A percentile compares a stretch with the other conserved stretches of the same genome.
phyloP scores from a whole-genome alignment of 139 green algal species.

The Chlamydomonas eustigma region DNA sequence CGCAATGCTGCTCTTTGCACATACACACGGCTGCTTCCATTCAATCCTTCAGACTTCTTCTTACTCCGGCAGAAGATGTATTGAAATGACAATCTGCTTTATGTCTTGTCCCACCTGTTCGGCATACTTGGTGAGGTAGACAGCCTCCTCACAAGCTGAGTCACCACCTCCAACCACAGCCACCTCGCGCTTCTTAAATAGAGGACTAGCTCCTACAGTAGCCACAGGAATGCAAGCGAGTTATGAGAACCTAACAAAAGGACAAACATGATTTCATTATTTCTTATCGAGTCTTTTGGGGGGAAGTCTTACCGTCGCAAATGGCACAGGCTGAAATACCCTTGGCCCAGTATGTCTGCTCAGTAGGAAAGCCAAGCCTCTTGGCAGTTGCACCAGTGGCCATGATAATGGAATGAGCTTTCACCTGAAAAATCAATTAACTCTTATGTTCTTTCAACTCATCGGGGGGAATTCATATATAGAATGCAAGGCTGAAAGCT shows the following conservation, averaged over 20 bases:
- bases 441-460: too few relatives aligned
- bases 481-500: too few relatives aligned
- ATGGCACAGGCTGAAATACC: constrained; percentile 97
- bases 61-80: too few relatives aligned
- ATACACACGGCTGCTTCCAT: too few relatives aligned
- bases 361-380: constrained; percentile 79
- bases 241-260: too few relatives aligned
- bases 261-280: too few relatives aligned
- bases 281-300: too few relatives aligned
- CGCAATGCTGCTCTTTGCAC: too few relatives aligned
- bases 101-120: constrained; percentile 21
- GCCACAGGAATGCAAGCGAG: too few relatives aligned
- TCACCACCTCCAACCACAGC: constrained; percentile 96
- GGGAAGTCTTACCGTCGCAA: constrained; percentile 90
- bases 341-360: constrained; percentile 86
- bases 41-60: too few relatives aligned
- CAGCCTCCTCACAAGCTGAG: constrained; percentile 90
- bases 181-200: constrained; percentile 82
- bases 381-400: constrained; percentile 93
- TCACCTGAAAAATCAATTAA: constrained; percentile 40
- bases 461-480: too few relatives aligned
- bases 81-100: too few relatives aligned
- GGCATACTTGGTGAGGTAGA: constrained; percentile 98
- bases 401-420: constrained; percentile 85
- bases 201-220: constrained; percentile 52